Percentiles rank a stretch among this genome's conserved stretches.
Evolutionary conservation across 352 stramenopile species (phyloP).

Genomic region (Albugo laibachii): DNA sequence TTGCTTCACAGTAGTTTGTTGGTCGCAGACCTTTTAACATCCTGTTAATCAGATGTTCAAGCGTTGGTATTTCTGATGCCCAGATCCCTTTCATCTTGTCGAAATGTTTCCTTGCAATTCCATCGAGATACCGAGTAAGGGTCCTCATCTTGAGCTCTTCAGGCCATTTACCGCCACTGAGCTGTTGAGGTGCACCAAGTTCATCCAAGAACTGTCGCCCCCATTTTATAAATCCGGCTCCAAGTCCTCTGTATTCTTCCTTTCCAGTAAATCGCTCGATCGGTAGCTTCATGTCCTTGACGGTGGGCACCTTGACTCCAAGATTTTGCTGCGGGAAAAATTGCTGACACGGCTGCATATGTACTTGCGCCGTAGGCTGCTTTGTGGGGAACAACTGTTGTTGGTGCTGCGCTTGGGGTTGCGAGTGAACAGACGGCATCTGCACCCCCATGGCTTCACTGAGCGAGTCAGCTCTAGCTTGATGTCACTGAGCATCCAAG

Average conservation of each 20-base stretch:
- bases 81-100: background rate
- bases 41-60: background rate
- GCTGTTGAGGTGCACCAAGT: background rate
- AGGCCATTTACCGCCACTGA: background rate
- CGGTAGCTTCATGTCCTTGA: background rate
- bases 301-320: background rate
- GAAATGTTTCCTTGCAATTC: background rate
- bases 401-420: too few species aligned
- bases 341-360: too few species aligned
- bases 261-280: background rate
- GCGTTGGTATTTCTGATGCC: too few species aligned
- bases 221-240: background rate
- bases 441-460: too few species aligned
- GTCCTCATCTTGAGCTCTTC: slow-evolving; percentile 1
- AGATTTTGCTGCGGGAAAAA: too few species aligned
- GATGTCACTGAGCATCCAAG: too few species aligned
- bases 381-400: too few species aligned
- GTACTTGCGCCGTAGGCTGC: too few species aligned
- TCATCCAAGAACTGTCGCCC: background rate
- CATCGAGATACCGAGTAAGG: background rate
- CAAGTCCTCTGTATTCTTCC: background rate
- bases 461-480: too few species aligned
- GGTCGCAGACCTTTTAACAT: background rate
- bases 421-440: too few species aligned
- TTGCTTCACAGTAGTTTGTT: background rate